phyloP scores from a whole-genome alignment of 352 stramenopile species.

The Pythium dissimile region DNA sequence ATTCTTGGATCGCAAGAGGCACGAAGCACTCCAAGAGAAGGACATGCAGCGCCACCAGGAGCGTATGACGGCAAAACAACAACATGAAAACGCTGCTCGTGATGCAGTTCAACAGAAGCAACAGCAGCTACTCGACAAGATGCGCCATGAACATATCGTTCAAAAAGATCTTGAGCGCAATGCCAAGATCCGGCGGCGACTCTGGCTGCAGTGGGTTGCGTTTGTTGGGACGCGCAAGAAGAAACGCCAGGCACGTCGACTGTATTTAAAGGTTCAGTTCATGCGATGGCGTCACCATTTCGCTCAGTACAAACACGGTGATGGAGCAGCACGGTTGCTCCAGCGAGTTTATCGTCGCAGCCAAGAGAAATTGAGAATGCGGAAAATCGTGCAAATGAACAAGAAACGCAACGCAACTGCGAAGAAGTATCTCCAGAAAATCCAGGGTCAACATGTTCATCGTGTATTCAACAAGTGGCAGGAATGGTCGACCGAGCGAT shows the following conservation, averaged over 20 bases:
- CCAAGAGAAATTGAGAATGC: conserved; percentile 24
- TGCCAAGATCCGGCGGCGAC: conserved; percentile 18
- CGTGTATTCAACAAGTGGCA: conserved; percentile 60
- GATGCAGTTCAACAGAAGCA: conserved; percentile 37
- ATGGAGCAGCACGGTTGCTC: conserved; percentile 30
- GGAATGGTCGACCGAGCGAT: conserved; percentile 28
- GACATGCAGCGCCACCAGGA: conserved; percentile 55
- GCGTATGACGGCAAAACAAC: conserved; percentile 47
- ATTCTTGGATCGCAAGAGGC: conserved; percentile 51
- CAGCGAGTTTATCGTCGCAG: conserved; percentile 29
- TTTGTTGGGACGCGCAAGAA: conserved; percentile 34
- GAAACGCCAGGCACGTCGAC: conserved; percentile 38
- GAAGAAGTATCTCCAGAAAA: conserved; percentile 49
- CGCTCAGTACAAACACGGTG: conserved; percentile 21
- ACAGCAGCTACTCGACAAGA: conserved; percentile 39
- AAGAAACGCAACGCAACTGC: conserved; percentile 51
- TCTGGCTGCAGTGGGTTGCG: conserved; percentile 33
- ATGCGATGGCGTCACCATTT: conserved; percentile 52
- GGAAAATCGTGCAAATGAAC: conserved; percentile 37
- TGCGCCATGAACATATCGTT: conserved; percentile 44
- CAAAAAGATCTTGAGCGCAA: conserved; percentile 31
- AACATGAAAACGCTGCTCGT: conserved; percentile 42
- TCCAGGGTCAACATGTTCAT: conserved; percentile 40
- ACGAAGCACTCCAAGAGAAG: conserved; percentile 48
- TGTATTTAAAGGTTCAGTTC: conserved; percentile 68